Conservation (phyloP, 2,329 filamentous ascomycete genomes). For the Dothistroma septosporum region DNA sequence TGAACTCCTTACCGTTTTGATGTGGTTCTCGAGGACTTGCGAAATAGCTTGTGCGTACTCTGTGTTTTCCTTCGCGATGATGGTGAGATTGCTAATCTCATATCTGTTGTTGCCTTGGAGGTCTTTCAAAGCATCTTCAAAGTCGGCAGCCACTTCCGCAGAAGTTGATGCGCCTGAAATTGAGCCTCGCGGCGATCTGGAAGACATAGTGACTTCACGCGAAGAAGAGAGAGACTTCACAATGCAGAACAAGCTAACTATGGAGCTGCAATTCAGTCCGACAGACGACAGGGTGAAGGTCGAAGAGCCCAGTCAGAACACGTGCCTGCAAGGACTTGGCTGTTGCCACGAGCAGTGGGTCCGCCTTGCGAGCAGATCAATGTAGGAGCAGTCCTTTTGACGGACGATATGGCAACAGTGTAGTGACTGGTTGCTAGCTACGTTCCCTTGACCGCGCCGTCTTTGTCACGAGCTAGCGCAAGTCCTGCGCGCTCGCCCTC, state of each 20-base stretch:
- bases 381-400: slow-evolving; percentile 10
- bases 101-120: slow-evolving; percentile 85
- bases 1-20: slow-evolving; percentile 72
- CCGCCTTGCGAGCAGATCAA: slow-evolving; percentile 6
- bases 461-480: slow-evolving; percentile 7
- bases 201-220: slow-evolving; percentile 54
- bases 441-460: slow-evolving; percentile 15
- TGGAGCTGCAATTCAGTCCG: slow-evolving; percentile 8
- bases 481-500: not conserved
- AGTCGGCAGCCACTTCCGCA: slow-evolving; percentile 91
- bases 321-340: slow-evolving; percentile 4
- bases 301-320: not conserved
- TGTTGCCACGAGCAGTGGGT: slow-evolving; percentile 5
- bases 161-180: slow-evolving; percentile 50
- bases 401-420: slow-evolving; percentile 30
- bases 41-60: slow-evolving; percentile 93
- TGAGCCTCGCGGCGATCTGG: slow-evolving; percentile 36
- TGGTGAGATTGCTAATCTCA: slow-evolving; percentile 94
- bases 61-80: slow-evolving; percentile 96
- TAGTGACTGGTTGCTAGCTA: slow-evolving; percentile 51
- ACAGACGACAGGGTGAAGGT: not conserved
- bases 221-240: slow-evolving; percentile 21
- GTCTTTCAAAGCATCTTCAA: slow-evolving; percentile 87
- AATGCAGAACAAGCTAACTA: slow-evolving; percentile 25
- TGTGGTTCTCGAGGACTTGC: slow-evolving; percentile 84